Evolutionary conservation across 2,329 filamentous ascomycete genomes (phyloP).

Genomic region (Fusarium avenaceum): DNA sequence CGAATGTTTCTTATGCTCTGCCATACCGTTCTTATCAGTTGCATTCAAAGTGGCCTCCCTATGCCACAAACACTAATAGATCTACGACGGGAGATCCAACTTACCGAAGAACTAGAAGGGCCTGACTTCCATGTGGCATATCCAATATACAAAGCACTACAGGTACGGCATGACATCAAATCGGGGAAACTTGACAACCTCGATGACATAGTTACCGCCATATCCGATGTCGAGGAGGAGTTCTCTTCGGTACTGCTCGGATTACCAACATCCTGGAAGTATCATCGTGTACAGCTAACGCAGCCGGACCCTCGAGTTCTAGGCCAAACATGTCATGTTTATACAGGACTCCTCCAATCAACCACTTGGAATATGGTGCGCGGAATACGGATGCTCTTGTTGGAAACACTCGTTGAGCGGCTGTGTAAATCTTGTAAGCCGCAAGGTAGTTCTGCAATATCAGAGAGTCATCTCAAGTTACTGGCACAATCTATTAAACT

Average conservation of each 20-base stretch:
- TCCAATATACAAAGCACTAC: conserved; percentile 61
- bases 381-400: conserved; percentile 61
- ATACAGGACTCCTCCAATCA: conserved; percentile 60
- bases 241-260: conserved; percentile 57
- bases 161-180: conserved; percentile 63
- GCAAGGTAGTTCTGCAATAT: conserved; percentile 42
- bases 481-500: conserved; percentile 56
- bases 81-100: conserved; percentile 60
- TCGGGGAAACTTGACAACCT: conserved; percentile 54
- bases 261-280: conserved; percentile 59
- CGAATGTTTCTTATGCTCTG: conserved; percentile 69
- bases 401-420: conserved; percentile 62
- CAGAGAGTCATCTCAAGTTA: conserved; percentile 53
- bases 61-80: conserved; percentile 64
- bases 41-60: conserved; percentile 63
- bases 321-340: conserved; percentile 60
- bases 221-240: conserved; percentile 59
- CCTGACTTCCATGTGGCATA: conserved; percentile 60
- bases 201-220: conserved; percentile 53
- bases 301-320: conserved; percentile 59
- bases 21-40: conserved; percentile 65
- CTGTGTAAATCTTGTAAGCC: conserved; percentile 50
- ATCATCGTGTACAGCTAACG: conserved; percentile 57
- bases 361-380: conserved; percentile 64
- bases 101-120: conserved; percentile 54